A percentile compares a stretch with the other conserved stretches of the same genome.
These are phyloP conservation scores for Diaporthe citriasiana DNA, from an alignment of 2,329 filamentous ascomycete species.

Conservation along the genomic window DNA sequence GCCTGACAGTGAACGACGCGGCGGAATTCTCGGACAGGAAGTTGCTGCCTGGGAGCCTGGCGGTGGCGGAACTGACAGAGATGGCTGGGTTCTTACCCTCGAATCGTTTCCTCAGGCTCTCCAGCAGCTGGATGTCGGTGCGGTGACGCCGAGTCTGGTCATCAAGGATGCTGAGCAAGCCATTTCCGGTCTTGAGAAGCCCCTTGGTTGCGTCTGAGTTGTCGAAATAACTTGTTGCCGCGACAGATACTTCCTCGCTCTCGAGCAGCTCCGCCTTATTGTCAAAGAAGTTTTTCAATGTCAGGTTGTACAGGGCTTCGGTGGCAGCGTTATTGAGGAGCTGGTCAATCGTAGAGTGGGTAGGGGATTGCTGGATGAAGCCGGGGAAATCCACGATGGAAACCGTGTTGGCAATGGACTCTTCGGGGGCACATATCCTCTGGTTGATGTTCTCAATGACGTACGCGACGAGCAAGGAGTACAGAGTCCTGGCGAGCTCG, in stretches of 20 bases:
- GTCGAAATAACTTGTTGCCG: constrained; percentile 96
- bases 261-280: constrained; percentile 93
- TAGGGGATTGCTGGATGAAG: constrained; percentile 87
- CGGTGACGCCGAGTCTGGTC: constrained; percentile 94
- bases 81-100: constrained; percentile 95
- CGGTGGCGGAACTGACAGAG: constrained; percentile 79
- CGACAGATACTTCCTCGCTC: constrained; percentile 90
- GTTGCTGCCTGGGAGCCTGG: constrained; percentile 87
- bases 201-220: constrained; percentile 96
- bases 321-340: constrained; percentile 94
- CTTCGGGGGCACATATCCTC: constrained; percentile 87
- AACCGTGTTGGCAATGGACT: constrained; percentile 91
- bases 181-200: constrained; percentile 91
- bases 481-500: constrained; percentile 92
- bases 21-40: constrained; percentile 86
- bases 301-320: constrained; percentile 93
- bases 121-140: constrained; percentile 89
- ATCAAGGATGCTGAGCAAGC: constrained; percentile 92
- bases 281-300: constrained; percentile 96
- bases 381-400: constrained; percentile 97
- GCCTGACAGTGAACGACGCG: constrained; percentile 89
- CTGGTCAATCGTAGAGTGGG: constrained; percentile 89
- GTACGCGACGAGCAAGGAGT: constrained; percentile 93
- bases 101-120: constrained; percentile 92
- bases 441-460: constrained; percentile 95